Base-by-base conservation (phyloP, 495 filamentous ascomycete species). In the Lasiosphaeriaceae sp. region DNA sequence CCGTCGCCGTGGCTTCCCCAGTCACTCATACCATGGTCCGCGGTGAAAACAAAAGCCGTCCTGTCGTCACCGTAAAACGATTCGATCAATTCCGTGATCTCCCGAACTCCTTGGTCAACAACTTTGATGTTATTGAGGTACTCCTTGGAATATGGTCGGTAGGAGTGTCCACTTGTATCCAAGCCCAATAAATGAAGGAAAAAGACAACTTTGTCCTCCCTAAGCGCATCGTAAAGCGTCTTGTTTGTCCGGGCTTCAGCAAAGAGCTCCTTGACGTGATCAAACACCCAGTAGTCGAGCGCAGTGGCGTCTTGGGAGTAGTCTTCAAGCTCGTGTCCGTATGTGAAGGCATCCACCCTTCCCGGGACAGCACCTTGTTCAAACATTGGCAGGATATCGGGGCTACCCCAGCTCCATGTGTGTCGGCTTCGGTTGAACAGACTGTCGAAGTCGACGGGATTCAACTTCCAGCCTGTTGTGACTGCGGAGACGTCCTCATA, bases 401-500 rank as follows among this genome's bases (percentile, higher is more conserved):
- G 93, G 64, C 93, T 97, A 8, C 95, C 94, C 95, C 95, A 99
- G 70, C 90, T 93, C 95, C 95, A 99, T 3, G 95, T 97, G 73
- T 97, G 95, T 26, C 88, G 77, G 66, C 92, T 97, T 55, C 88
- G 85, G 67, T 99, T 99, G 81, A 99, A 99, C 11, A 99, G 89
- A 62, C 92, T 96, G 75, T 99, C 95, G 65, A 99, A 99, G 68
- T 97, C 90, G 59, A 99, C 95, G 0, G 95, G 94, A 67, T 99
- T 99, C 64, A 97, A 72, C 72, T 97, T 97, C 95, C 95, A 99
- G 14, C 95, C 95, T 9, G 95, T 99, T 31, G 88, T 96, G 19
- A 99, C 95, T 2, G 95, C 87, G 43, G 93, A 97, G 6, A 99
- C 95, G 77, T 99, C 95, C 70, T 99, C 95, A 67, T 99, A 99